Evolutionary conservation across 371 early-diverging fungal genomes (phyloP), one percentile per base, ranked within the genome.

Genomic region (Apophysomyces sp.): DNA sequence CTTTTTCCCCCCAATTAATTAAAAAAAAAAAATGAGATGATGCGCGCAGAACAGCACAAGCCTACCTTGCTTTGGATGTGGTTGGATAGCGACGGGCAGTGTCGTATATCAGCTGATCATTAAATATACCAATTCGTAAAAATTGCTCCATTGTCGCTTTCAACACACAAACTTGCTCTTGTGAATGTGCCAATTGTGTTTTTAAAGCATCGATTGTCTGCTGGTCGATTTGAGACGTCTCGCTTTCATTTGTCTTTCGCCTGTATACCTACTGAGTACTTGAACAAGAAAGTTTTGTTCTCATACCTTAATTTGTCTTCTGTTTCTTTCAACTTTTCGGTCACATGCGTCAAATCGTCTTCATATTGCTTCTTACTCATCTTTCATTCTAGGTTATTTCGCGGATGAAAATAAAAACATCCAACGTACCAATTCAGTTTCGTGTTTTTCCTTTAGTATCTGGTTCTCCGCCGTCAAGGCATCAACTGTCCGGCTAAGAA

Each of bases 121-220:
- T 73, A 49, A 77, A 77, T 6, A 77, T 69, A 29, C 77, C 77
- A 69, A 77, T 73, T 15, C 76, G 69, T 36, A 78, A 39, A 52
- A 78, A 73, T 28, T 78, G 78, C 49, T 75, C 78, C 78, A 78
- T 75, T 0, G 78, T 75, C 24, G 78, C 66, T 36, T 78, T 78
- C 16, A 78, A 52, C 5, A 78, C 64, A 11, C 72, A 62, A 0
- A 78, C 73, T 53, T 78, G 78, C 13, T 71, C 71, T 55, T 73
- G 71, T n/a, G 76, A 65, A 53, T 73, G 78, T 0, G 66, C 67
- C 52, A 78, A 63, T 27, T 78, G 71, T 11, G 63, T 55, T 27
- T 67, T 58, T 18, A 51, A 27, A 24, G 16, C 58, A 51, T 44
- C 60, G 57, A 49, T 21, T 30, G 1, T 41, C n/a, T 26, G 56